Evolutionary conservation across 441 rosid species (phyloP), one percentile per base, ranked within the genome.

Genomic region (Theobroma grandiflorum): DNA sequence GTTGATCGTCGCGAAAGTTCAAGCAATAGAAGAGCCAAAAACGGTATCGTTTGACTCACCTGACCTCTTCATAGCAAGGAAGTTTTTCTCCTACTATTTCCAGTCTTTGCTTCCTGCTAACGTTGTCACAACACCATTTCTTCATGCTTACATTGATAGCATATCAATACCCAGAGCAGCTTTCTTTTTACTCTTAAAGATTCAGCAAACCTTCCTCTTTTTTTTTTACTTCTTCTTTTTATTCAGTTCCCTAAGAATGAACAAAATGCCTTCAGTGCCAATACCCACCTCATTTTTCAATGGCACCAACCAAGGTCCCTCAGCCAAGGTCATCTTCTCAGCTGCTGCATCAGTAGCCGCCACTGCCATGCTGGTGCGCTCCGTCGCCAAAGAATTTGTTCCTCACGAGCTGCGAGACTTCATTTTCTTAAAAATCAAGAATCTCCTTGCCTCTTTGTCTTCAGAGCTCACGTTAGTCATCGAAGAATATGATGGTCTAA

Each of bases 291-390:
- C 7, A 43, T 69, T 72, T 38, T 40, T 22, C 33, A 16, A 61
- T 52, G 4, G 37, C 68, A 33, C 47, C 8, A 8, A 31, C 73
- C 62, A 58, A 43, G 38, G 53, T 31, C 77, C 81, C 47, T 68
- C 86, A 2, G 31, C 80, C 40, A 77, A 31, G 55, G 33, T 73
- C 42, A 31, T 82, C 22, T n/a, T 86, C 75, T 82, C 85, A 1
- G 75, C 84, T 4, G 87, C 84, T 11, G 90, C 91, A 64, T 84
- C 93, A 0, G 70, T 74, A 22, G 88, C 85, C 1, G 85, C 88
- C 16, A 80, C 85, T 0, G 77, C 68, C 52, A 78, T 88, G 90
- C 74, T 90, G n/a, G 42, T 86, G 68, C 87, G 87, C 20, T 58
- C 88, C 37, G 1, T 88, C 7, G 69, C 78, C 31, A 69, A 4